A percentile compares a stretch with the other conserved stretches of the same genome.
Evolutionary conservation across 2,329 filamentous ascomycete genomes (phyloP).

Genomic region (Zymoseptoria crescenta): DNA sequence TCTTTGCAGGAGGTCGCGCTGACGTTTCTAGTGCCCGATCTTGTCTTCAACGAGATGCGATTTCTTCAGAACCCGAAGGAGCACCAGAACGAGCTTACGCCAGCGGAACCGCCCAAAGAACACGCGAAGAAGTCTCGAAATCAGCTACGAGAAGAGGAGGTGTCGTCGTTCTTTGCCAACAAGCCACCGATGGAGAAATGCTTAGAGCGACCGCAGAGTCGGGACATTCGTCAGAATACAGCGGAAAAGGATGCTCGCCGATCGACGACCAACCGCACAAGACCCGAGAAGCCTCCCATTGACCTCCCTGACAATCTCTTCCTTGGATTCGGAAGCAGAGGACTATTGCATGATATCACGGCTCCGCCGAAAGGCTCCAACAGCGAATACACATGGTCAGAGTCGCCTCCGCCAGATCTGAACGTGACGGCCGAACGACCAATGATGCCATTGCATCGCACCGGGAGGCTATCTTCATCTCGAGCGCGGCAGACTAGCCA

Average conservation of each 20-base stretch:
- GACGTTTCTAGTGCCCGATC: constrained; percentile 41
- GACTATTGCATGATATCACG: constrained; percentile 15
- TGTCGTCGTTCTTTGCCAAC: constrained; percentile 40
- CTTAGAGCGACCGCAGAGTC: background rate
- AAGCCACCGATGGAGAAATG: constrained; percentile 14
- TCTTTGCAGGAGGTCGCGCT: constrained; percentile 3
- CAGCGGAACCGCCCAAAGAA: constrained; percentile 23
- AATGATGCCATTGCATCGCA: constrained; percentile 8
- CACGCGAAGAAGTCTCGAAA: constrained; percentile 28
- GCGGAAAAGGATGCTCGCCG: background rate
- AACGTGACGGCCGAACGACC: constrained; percentile 6
- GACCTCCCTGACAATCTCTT: constrained; percentile 31
- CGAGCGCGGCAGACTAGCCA: background rate
- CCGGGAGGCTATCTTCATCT: background rate
- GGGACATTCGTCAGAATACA: background rate
- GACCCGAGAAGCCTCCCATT: constrained; percentile 14
- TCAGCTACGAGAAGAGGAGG: constrained; percentile 33
- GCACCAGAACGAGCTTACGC: constrained; percentile 16
- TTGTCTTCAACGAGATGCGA: constrained; percentile 45
- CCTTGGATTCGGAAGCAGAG: constrained; percentile 33
- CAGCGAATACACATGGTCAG: constrained; percentile 37
- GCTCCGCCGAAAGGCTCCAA: constrained; percentile 18
- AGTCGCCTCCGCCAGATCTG: constrained; percentile 26
- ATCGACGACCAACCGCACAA: constrained; percentile 3
- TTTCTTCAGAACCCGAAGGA: constrained; percentile 37